These are phyloP conservation scores for Amylostereum areolatum DNA, from an alignment of 1,284 basidiomycete genomes.

Conservation along the genomic window DNA sequence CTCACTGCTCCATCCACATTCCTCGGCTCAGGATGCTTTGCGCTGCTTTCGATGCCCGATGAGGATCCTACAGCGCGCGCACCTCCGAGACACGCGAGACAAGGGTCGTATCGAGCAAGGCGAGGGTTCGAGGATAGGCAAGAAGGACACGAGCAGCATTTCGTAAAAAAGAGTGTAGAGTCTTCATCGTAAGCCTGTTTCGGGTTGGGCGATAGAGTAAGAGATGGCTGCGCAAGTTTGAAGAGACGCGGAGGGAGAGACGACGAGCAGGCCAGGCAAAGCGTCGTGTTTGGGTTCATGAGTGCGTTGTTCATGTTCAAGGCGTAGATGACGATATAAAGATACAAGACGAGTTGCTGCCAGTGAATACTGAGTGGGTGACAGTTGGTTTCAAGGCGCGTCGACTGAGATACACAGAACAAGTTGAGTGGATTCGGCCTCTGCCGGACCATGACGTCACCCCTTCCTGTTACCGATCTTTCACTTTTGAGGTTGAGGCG, in stretches of 20 bases:
- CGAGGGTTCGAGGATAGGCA: conserved; percentile 54
- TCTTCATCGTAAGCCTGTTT: not conserved
- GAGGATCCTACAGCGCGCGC: conserved; percentile 37
- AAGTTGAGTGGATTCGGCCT: too few species aligned
- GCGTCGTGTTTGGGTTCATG: conserved; percentile 14
- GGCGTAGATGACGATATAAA: not conserved
- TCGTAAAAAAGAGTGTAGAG: conserved; percentile 36
- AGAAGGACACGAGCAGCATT: conserved; percentile 49
- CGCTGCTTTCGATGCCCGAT: conserved; percentile 1
- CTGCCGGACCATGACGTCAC: too few species aligned
- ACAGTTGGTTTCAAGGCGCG: too few species aligned
- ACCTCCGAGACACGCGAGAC: conserved; percentile 56
- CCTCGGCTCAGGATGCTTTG: conserved; percentile 3
- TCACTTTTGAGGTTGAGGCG: too few species aligned
- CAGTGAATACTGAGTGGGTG: too few species aligned
- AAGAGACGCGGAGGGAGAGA: conserved; percentile 38
- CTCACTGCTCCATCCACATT: conserved; percentile 50
- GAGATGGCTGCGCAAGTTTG: conserved; percentile 7
- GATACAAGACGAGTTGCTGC: not conserved
- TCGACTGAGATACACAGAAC: too few species aligned
- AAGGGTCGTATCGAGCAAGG: conserved; percentile 56
- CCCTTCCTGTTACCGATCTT: too few species aligned
- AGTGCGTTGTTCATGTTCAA: not conserved
- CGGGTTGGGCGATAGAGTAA: conserved; percentile 8
- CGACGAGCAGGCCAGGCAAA: conserved; percentile 63